phyloP scores from a whole-genome alignment of 345 rosid genomes.

The Sonneratia caseolaris region DNA sequence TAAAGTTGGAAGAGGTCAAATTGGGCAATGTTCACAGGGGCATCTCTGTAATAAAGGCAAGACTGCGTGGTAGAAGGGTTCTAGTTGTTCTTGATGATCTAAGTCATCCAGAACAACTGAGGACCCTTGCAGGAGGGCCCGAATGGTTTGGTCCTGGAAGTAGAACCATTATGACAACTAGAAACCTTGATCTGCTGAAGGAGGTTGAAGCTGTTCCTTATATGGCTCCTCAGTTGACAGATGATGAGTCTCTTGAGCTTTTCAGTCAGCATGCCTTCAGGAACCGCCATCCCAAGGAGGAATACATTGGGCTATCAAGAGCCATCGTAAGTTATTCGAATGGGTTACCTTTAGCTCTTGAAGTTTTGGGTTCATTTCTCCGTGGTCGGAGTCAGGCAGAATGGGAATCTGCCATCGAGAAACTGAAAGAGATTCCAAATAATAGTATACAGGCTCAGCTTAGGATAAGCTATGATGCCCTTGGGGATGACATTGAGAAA shows the following conservation, averaged over 20 bases:
- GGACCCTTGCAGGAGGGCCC: conserved; percentile 1
- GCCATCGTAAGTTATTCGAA: too few species aligned
- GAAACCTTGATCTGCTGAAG: background rate
- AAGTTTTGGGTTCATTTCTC: too few species aligned
- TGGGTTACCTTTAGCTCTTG: too few species aligned
- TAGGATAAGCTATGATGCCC: background rate
- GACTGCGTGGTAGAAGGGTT: conserved; percentile 5
- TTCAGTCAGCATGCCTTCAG: too few species aligned
- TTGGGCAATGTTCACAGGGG: conserved; percentile 1
- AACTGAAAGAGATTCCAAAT: background rate
- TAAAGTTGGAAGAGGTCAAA: background rate
- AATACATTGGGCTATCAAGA: too few species aligned
- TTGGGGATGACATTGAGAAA: background rate
- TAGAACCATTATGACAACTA: background rate
- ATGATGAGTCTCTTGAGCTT: too few species aligned
- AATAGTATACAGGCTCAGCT: background rate
- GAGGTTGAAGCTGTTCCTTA: background rate
- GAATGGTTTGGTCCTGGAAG: conserved; percentile 11
- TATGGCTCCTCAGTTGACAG: too few species aligned
- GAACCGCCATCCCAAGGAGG: too few species aligned
- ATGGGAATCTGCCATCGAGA: background rate
- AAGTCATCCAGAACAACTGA: background rate
- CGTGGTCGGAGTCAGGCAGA: too few species aligned
- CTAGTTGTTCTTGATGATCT: conserved; percentile 20
- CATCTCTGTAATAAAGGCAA: background rate